These are phyloP conservation scores for Candida saitoana DNA, from an alignment of 805 yeast species.

Conservation along the genomic window DNA sequence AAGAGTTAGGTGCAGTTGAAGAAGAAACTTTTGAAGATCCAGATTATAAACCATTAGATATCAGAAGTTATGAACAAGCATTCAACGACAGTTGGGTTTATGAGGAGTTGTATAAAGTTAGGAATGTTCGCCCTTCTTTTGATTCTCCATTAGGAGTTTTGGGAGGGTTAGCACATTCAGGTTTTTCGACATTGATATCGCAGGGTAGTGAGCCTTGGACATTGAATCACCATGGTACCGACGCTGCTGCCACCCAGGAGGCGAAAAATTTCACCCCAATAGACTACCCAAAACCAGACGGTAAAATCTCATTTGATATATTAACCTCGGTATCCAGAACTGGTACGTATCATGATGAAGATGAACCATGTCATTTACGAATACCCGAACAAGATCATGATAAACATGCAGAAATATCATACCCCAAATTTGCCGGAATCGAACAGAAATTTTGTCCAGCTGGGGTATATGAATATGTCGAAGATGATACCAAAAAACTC, in stretches of 20 bases:
- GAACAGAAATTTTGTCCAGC: constrained; percentile 97
- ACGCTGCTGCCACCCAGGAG: constrained; percentile 63
- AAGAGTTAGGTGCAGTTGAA: constrained; percentile 45
- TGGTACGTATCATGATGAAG: constrained; percentile 93
- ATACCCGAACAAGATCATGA: constrained; percentile 55
- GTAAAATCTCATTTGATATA: constrained; percentile 85
- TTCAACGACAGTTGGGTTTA: constrained; percentile 80
- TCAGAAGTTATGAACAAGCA: constrained; percentile 58
- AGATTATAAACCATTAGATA: constrained; percentile 30
- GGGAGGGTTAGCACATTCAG: constrained; percentile 84
- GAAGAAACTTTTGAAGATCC: constrained; percentile 36
- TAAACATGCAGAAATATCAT: constrained; percentile 64
- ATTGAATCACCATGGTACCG: constrained; percentile 62
- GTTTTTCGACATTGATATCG: constrained; percentile 73
- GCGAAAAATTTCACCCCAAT: constrained; percentile 69
- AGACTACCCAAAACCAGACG: constrained; percentile 94
- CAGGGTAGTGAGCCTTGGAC: constrained; percentile 89
- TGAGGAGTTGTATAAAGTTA: constrained; percentile 75
- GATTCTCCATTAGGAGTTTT: constrained; percentile 66
- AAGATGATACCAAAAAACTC: constrained; percentile 51
- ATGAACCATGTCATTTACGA: constrained; percentile 85
- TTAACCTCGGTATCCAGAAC: constrained; percentile 94
- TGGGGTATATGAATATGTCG: constrained; percentile 92
- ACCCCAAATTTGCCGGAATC: constrained; percentile 77
- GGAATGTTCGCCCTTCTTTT: constrained; percentile 93